Evolutionary conservation across 1,284 basidiomycete genomes (phyloP).

Genomic region (Sanghuangporus weigelae): DNA sequence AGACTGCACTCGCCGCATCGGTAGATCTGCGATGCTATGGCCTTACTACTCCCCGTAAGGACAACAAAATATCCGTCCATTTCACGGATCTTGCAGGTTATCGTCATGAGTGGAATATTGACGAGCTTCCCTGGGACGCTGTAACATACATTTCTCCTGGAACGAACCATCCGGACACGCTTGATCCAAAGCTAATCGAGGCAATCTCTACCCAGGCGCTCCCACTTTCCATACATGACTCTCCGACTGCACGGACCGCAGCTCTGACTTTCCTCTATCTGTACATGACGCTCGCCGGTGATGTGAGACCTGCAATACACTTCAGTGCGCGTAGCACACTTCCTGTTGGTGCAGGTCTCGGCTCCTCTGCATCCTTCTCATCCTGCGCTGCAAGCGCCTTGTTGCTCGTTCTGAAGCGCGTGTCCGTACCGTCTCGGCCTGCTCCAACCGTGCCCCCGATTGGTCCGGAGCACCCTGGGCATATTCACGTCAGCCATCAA

Average conservation of each 20-base stretch:
- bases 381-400: constrained; percentile 81
- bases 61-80: constrained; percentile 72
- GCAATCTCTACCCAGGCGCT: constrained; percentile 57
- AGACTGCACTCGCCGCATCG: constrained; percentile 94
- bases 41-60: constrained; percentile 69
- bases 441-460: constrained; percentile 36
- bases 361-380: constrained; percentile 95
- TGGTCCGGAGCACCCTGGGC: constrained; percentile 33
- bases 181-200: constrained; percentile 68
- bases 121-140: constrained; percentile 82
- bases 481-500: constrained; percentile 57
- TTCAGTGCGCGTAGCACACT: constrained; percentile 88
- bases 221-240: constrained; percentile 35
- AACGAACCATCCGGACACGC: constrained; percentile 54
- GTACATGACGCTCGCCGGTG: constrained; percentile 75
- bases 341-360: constrained; percentile 97
- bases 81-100: constrained; percentile 80
- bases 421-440: constrained; percentile 48
- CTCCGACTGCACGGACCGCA: constrained; percentile 58
- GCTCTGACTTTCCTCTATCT: constrained; percentile 89
- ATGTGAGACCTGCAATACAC: constrained; percentile 63
- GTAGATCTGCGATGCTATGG: constrained; percentile 96
- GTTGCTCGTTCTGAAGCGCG: constrained; percentile 65
- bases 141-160: constrained; percentile 50
- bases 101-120: constrained; percentile 77